phyloP scores from a whole-genome alignment of 2,329 filamentous ascomycete species.

The Macroventuria anomochaeta region DNA sequence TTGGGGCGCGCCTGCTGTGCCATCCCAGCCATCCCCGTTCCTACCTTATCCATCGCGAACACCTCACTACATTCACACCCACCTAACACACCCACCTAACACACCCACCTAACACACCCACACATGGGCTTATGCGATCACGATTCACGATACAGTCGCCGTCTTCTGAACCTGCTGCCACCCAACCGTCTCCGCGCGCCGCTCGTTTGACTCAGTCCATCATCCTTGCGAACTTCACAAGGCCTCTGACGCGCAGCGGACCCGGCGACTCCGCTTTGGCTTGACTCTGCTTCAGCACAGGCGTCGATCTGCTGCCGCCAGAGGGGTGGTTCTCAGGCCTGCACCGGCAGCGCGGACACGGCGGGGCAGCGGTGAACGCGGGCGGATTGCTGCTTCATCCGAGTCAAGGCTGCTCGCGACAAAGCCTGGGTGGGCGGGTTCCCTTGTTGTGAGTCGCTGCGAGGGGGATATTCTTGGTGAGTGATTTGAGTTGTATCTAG shows the following conservation, averaged over 20 bases:
- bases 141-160: no score
- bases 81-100: no score
- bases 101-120: no score
- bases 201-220: not conserved
- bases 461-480: not conserved
- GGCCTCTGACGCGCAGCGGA: not conserved
- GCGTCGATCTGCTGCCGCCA: not conserved
- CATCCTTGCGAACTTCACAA: slow-evolving; percentile 11
- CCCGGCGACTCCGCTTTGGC: not conserved
- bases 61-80: no score
- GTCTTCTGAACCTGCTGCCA: not conserved
- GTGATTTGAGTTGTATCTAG: not conserved
- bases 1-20: no score
- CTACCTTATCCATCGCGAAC: no score
- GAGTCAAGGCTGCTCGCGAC: slow-evolving; percentile 1
- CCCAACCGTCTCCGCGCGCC: not conserved
- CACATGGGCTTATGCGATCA: no score
- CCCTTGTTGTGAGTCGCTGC: not conserved
- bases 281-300: not conserved
- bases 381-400: not conserved
- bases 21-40: no score
- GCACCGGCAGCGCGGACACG: not conserved
- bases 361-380: not conserved
- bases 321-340: slow-evolving; percentile 1
- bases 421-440: slow-evolving; percentile 2